phyloP scores from a whole-genome alignment of 2,329 filamentous ascomycete genomes.

The Gaeumannomyces sp. region DNA sequence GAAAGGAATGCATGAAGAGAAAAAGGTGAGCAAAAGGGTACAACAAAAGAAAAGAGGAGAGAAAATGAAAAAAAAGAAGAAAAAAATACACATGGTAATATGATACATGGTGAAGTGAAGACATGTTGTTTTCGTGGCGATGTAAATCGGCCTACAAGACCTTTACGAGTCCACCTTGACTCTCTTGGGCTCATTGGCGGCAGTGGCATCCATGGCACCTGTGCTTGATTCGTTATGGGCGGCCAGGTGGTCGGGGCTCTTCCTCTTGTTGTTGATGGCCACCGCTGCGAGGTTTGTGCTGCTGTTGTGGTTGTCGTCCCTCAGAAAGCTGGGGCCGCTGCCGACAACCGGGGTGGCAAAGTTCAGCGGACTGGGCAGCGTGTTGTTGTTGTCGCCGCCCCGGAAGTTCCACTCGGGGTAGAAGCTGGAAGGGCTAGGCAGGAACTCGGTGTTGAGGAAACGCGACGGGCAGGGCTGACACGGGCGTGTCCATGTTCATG shows the following conservation, averaged over 20 bases:
- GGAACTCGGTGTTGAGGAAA: slow-evolving; percentile 79
- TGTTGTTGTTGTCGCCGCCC: slow-evolving; percentile 65
- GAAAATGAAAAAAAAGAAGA: slow-evolving; percentile 5
- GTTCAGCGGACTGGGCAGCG: slow-evolving; percentile 84
- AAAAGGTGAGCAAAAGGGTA: too few species aligned
- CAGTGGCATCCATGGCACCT: slow-evolving; percentile 23
- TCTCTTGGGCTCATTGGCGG: slow-evolving; percentile 46
- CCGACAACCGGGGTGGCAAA: slow-evolving; percentile 76
- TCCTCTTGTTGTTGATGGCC: slow-evolving; percentile 40
- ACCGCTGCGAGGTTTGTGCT: background rate
- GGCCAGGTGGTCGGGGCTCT: slow-evolving; percentile 45
- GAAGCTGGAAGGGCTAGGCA: slow-evolving; percentile 88
- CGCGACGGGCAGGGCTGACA: slow-evolving; percentile 90
- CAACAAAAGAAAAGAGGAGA: too few species aligned
- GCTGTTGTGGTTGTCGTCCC: slow-evolving; percentile 40
- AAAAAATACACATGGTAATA: slow-evolving; percentile 1
- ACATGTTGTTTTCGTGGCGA: background rate
- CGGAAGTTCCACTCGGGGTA: slow-evolving; percentile 85
- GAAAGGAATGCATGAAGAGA: background rate
- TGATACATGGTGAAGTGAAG: slow-evolving; percentile 1
- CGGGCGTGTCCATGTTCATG: slow-evolving; percentile 70
- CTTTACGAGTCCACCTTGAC: slow-evolving; percentile 42
- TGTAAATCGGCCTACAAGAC: background rate
- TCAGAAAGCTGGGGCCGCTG: slow-evolving; percentile 56
- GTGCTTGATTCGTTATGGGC: slow-evolving; percentile 33